Evolutionary conservation across 106 monocot genomes (phyloP), one percentile per base, ranked within the genome.

Genomic region (Allium fistulosum): DNA sequence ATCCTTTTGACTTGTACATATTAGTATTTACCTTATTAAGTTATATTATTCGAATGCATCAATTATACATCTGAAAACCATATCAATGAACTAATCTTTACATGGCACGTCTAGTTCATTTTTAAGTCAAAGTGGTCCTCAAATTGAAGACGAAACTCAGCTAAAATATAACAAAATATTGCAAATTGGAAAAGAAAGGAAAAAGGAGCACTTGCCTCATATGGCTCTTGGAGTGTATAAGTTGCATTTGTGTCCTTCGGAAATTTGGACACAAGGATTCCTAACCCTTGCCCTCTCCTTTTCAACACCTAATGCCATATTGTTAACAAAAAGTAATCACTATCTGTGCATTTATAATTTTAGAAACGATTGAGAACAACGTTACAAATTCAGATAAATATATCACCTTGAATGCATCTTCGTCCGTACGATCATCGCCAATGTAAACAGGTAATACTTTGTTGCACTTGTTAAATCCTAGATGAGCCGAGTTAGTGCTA

Each of bases 211-310:
- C 62, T 68, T 62, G 64, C 79, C 79, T 78, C 73, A 11, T 53
- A 45, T 49, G 78, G 78, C 49, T 78, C 78, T 68, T 50, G 60
- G 27, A 78, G 68, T 7, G 78, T 68, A 51, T 78, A 78, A 49
- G 73, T 66, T n/a, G 79, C 74, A 46, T 62, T 52, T 15, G 74
- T 79, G 48, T 79, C 69, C 69, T 74, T 79, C 3, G 79, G 72
- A 9, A 55, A 46, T 49, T 78, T 67, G 46, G 78, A 67, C 10
- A 78, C 72, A 57, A 77, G 77, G 55, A 78, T 78, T 10, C 78
- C 78, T 17, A 73, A 46, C 2, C 78, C 78, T 56, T 78, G 78
- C 22, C 73, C 78, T 71, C 70, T 77, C 8, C 58, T 37, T 22
- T 71, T 62, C 49, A 77, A 51, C 26, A 77, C 77, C 77, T 76